Base-by-base conservation (phyloP, 306 rosid genomes). In the Trifolium pratense region DNA sequence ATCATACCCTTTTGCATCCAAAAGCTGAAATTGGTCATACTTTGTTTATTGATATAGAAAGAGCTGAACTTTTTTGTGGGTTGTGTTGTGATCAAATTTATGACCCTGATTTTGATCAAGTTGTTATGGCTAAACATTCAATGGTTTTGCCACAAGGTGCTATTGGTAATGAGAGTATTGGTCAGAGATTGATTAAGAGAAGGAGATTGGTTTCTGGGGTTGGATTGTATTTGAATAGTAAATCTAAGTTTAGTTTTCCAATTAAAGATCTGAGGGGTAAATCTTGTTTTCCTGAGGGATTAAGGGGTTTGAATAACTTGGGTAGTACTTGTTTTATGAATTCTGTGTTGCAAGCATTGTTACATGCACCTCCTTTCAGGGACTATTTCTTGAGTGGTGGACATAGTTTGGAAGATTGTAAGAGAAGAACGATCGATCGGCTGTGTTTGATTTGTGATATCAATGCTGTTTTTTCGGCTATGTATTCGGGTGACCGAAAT, bases 241-340 rank as follows among this genome's bases (percentile, higher is more conserved):
- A 79, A 62, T 76, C 81, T 5, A 88, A 82, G 79, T 70, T 40
- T 5, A 61, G 75, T 65, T 48, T 68, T 83, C 71, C 76, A 25
- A 16, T 70, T 65, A 75, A 77, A 43, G 91, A 92, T 86, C 84
- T 59, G 52, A 86, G 86, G 82, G 90, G 82, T 16, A 90, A 92
- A 73, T 88, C 96, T 3, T 92, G 98, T 71, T 88, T 88, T 71
- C 96, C 97, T 70, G 52, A 82, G 78, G 97, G 92, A 51, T 87
- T 92, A 82, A 92, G 98, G 81, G 98, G 97, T 6, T 86, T 92
- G 86, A 92, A 87, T 86, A 87, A 90, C 75, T 80, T 93, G 76
- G 97, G 96, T 21, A 93, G 76, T 59, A 90, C 98, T 69, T 90
- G 97, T 74, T 93, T 90, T 80, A 87, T 92, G 98, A 92, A 90